Base-by-base conservation (phyloP, 352 stramenopile genomes). In the Pythium utonaiense region DNA sequence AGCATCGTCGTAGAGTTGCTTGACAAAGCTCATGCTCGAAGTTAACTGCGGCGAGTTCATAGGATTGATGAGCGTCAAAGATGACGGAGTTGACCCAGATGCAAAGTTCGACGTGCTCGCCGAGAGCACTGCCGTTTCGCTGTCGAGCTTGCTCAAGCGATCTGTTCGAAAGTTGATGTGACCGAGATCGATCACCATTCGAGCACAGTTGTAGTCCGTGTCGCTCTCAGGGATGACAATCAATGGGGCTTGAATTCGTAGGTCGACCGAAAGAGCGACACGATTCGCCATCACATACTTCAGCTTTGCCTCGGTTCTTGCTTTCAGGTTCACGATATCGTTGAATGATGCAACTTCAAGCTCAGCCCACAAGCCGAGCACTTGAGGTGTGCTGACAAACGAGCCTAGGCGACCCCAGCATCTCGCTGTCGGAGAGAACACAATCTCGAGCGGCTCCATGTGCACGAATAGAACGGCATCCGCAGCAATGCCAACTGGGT, bases 341-440 rank as follows among this genome's bases (percentile, higher is more conserved):
- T 96, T 96, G 51, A 96, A 89, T 48, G 85, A 93, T 2, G 86
- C 84, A 17, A 96, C 85, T 67, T 96, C 85, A 44, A 96, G 70
- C 67, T 96, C 87, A 16, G 83, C 83, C 87, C 87, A 96, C 19
- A 94, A 56, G 6, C 85, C 87, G 44, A 95, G 66, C 19, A 72
- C 77, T 60, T 89, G 76, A 21, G 87, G 86, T 30, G 85, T 93
- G 57, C 88, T 85, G 60, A 90, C 54, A 56, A 93, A 96, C 7
- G 74, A 78, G 13, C 76, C 70, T 44, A 94, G 63, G 14, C 85
- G 77, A 6, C 77, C 82, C 87, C 87, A 96, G 40, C 87, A 96
- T 33, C 74, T 67, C 49, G 87, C 85, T 30, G 87, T 96, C 42
- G 87, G 87, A 27, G 87, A 96, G 30, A 93, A 74, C 6, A 96